Base-by-base conservation (phyloP, 1,284 basidiomycete genomes). In the Apiotrichum akiyoshidainum region DNA sequence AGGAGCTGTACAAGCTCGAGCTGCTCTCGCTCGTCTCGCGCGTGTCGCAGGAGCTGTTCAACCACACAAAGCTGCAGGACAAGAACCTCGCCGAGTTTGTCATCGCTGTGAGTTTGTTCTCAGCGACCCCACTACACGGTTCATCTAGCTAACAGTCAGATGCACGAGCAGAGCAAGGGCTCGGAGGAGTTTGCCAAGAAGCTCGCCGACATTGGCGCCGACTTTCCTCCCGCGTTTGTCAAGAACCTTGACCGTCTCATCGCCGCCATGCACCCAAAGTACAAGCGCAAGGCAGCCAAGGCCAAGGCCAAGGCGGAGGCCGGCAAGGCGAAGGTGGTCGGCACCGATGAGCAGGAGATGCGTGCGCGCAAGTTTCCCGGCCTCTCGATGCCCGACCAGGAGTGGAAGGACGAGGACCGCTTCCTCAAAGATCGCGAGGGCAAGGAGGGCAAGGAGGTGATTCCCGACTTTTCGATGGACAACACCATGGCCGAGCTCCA, bases 51-150 rank as follows among this genome's bases (percentile, higher is more conserved):
- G 92, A 96, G 77, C 84, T 96, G 54, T 85, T 88, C 78, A 96
- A 95, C 69, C 86, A 95, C 74, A 81, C 81, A 1, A 79, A 79
- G 56, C 80, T 88, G 55, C 89, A 88, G 74, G 93, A 97, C 82
- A 94, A 93, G 73, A 88, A 88, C 13, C 83, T 95, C 39, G 92
- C 95, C 31, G 94, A 99, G 80, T 99, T 96, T 79, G 85, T 98
- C 64, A 94, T 99, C 65, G 81, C 85, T 11, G 75, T 77, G 57
- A 59, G 75, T n/a, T n/a, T n/a, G n/a, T n/a, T n/a, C n/a, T n/a
- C n/a, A n/a, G n/a, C n/a, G n/a, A n/a, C n/a, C n/a, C n/a, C n/a
- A n/a, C n/a, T n/a, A n/a, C n/a, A n/a, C n/a, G n/a, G n/a, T n/a
- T n/a, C n/a, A n/a, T n/a, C n/a, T n/a, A n/a, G n/a, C 26, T 31